Conservation (phyloP, 2,329 filamentous ascomycete genomes). For the Coniochaeta ligniaria region DNA sequence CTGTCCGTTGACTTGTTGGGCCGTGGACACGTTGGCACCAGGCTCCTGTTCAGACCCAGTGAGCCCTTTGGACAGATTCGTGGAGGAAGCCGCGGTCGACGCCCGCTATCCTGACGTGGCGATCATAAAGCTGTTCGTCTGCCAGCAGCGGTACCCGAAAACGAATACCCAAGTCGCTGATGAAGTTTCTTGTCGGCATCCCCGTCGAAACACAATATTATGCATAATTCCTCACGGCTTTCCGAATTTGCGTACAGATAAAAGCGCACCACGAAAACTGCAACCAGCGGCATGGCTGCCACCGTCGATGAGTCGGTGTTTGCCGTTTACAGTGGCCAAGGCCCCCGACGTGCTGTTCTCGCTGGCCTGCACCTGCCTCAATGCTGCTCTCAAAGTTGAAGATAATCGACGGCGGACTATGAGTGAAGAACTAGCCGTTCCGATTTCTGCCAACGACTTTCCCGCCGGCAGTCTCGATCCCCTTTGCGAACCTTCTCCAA, state of each 20-base stretch:
- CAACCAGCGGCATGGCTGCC: slow-evolving; percentile 37
- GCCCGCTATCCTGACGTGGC: slow-evolving; percentile 50
- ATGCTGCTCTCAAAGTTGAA: slow-evolving; percentile 42
- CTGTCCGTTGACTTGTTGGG: slow-evolving; percentile 45
- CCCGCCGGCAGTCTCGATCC: neutral
- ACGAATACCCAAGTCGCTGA: slow-evolving; percentile 45
- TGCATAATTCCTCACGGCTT: slow-evolving; percentile 45
- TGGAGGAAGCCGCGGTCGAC: slow-evolving; percentile 46
- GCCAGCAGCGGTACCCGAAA: slow-evolving; percentile 49
- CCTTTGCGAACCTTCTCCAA: too few species aligned
- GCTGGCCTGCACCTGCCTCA: slow-evolving; percentile 40
- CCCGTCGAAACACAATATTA: slow-evolving; percentile 48
- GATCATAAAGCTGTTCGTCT: slow-evolving; percentile 46
- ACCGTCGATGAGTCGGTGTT: slow-evolving; percentile 21
- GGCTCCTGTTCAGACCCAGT: slow-evolving; percentile 51
- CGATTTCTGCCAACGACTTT: neutral
- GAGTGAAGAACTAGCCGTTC: neutral
- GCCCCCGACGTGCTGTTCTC: slow-evolving; percentile 32
- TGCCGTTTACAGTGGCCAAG: slow-evolving; percentile 37
- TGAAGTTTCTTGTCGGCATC: slow-evolving; percentile 42
- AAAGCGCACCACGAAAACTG: slow-evolving; percentile 47
- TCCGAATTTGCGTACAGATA: slow-evolving; percentile 53
- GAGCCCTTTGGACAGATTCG: slow-evolving; percentile 51
- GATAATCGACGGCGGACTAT: slow-evolving; percentile 23
- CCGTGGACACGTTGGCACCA: slow-evolving; percentile 35